Conservation (phyloP, 805 yeast genomes). For the Jamesozyma jinghongensis region DNA sequence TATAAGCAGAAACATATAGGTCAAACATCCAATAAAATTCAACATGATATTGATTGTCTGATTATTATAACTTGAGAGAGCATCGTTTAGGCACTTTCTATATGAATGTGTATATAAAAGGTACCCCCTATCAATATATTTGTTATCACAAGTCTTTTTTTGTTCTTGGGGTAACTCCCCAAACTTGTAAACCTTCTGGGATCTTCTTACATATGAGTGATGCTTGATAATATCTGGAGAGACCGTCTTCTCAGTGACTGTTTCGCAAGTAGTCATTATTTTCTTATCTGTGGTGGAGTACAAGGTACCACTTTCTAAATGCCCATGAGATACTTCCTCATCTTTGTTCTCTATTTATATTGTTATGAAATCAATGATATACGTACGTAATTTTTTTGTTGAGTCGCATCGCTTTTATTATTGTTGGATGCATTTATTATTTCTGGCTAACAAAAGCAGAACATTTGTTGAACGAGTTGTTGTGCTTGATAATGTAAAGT, state of each 20-base stretch:
- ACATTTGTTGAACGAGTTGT: constrained; percentile 7
- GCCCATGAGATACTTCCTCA: too few species aligned
- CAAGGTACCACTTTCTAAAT: too few species aligned
- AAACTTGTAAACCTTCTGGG: neutral
- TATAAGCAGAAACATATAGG: constrained; percentile 10
- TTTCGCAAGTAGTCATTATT: too few species aligned
- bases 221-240: too few species aligned
- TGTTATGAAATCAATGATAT: too few species aligned
- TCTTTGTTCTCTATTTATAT: too few species aligned
- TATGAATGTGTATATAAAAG: constrained; percentile 6
- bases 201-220: too few species aligned
- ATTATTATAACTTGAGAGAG: constrained; percentile 3
- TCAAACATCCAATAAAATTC: constrained; percentile 1
- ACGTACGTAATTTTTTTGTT: too few species aligned
- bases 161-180: constrained; percentile 9
- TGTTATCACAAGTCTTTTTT: constrained; percentile 1
- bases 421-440: neutral
- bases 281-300: too few species aligned
- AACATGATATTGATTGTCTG: constrained; percentile 5
- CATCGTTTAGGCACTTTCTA: constrained; percentile 1
- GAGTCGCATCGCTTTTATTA: neutral
- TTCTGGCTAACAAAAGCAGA: neutral
- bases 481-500: neutral
- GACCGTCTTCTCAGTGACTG: neutral
- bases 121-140: constrained; percentile 2